Conservation (phyloP, 2,329 filamentous ascomycete genomes). For the Fusarium torreyae region DNA sequence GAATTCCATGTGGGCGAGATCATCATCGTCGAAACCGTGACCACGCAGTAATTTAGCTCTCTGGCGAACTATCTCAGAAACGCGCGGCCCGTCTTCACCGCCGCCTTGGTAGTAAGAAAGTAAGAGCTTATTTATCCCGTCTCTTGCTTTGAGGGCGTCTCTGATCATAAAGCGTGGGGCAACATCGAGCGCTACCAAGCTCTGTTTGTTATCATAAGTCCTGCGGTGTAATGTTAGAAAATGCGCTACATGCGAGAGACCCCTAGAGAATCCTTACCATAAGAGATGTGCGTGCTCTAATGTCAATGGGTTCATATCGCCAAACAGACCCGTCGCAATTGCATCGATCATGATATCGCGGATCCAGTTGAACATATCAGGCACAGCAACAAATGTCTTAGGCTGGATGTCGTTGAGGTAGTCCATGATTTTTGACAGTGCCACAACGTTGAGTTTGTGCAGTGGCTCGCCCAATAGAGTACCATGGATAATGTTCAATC, state of each 20-base stretch:
- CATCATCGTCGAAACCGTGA: conserved; percentile 48
- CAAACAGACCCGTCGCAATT: conserved; percentile 58
- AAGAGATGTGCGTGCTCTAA: conserved; percentile 54
- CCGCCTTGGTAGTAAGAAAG: conserved; percentile 50
- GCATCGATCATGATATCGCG: conserved; percentile 57
- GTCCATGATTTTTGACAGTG: neutral
- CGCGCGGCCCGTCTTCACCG: conserved; percentile 45
- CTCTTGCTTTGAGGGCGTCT: conserved; percentile 39
- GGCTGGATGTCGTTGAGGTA: conserved; percentile 19
- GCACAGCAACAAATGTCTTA: conserved; percentile 21
- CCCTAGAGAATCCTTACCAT: conserved; percentile 45
- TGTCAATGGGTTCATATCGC: conserved; percentile 58
- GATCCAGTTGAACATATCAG: conserved; percentile 58
- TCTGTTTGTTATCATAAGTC: conserved; percentile 17
- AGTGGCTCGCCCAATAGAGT: conserved; percentile 27
- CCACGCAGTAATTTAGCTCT: conserved; percentile 50
- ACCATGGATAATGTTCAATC: conserved; percentile 23
- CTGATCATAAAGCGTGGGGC: conserved; percentile 4
- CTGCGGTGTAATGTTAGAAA: neutral
- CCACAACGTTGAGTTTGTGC: conserved; percentile 16
- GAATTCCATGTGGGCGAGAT: conserved; percentile 52
- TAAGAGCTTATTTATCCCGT: conserved; percentile 50
- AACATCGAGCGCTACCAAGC: conserved; percentile 15
- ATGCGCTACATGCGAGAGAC: neutral
- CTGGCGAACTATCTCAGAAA: conserved; percentile 50